phyloP scores from a whole-genome alignment of 306 rosid species.

The Trifolium subterraneum region DNA sequence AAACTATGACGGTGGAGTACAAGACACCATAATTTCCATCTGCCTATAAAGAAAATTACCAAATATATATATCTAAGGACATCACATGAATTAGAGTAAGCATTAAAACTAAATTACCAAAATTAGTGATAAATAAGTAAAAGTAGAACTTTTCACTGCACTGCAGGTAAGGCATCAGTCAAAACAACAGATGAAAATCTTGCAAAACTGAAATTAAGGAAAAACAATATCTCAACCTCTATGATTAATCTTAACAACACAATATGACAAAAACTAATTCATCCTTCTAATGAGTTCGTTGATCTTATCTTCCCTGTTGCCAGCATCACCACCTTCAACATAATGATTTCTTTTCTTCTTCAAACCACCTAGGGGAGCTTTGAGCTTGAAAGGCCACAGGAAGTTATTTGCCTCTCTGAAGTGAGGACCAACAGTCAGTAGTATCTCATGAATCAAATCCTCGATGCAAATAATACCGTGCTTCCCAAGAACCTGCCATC shows the following conservation, averaged over 20 bases:
- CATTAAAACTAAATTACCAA: neutral
- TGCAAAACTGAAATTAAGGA: constrained; percentile 16
- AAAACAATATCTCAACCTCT: constrained; percentile 11
- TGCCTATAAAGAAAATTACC: neutral
- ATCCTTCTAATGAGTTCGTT: constrained; percentile 82
- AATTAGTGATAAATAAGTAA: neutral
- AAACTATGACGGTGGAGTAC: neutral
- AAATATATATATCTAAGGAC: neutral
- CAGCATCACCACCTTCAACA: constrained; percentile 87
- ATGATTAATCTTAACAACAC: neutral
- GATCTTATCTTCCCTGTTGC: constrained; percentile 69
- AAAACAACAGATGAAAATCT: constrained; percentile 6
- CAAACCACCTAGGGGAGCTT: constrained; percentile 78
- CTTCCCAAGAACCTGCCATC: constrained; percentile 71
- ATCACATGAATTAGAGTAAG: too few relatives aligned
- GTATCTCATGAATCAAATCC: constrained; percentile 79
- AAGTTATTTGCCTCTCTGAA: constrained; percentile 84
- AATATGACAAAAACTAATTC: constrained; percentile 52
- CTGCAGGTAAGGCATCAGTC: neutral
- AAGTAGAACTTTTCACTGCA: neutral
- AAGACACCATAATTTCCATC: neutral
- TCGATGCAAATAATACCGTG: constrained; percentile 72
- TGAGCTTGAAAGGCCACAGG: constrained; percentile 84
- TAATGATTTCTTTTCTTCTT: constrained; percentile 84
- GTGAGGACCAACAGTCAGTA: constrained; percentile 80